These are phyloP conservation scores for Podospora tetraspora DNA, from an alignment of 495 filamentous ascomycete species.

Conservation along the genomic window DNA sequence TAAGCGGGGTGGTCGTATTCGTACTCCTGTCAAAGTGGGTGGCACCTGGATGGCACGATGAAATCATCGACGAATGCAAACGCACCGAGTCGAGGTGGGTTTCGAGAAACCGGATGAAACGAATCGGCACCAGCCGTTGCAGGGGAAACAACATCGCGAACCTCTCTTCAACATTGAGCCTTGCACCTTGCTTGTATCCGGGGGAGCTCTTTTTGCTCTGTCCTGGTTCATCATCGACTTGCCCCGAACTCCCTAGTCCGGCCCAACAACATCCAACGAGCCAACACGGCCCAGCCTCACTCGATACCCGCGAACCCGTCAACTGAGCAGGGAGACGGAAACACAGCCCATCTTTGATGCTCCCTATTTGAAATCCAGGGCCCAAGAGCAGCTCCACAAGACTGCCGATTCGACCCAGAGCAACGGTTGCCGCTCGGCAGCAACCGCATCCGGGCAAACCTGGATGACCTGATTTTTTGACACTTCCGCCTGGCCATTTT, in stretches of 20 bases:
- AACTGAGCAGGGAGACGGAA: background rate
- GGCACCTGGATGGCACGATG: slow-evolving; percentile 13
- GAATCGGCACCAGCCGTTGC: slow-evolving; percentile 9
- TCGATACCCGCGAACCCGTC: background rate
- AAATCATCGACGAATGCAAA: slow-evolving; percentile 20
- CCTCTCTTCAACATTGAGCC: background rate
- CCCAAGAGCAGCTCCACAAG: background rate
- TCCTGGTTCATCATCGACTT: background rate
- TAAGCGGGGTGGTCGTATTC: slow-evolving; percentile 4
- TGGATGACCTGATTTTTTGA: slow-evolving; percentile 26
- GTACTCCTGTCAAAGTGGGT: background rate
- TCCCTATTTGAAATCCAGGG: slow-evolving; percentile 3
- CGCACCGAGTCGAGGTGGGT: background rate
- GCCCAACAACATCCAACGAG: background rate
- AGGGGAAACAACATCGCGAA: slow-evolving; percentile 11
- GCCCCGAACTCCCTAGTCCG: background rate
- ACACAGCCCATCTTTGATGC: background rate
- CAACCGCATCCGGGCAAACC: slow-evolving; percentile 16
- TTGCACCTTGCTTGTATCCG: background rate
- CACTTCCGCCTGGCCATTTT: background rate
- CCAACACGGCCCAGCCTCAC: background rate
- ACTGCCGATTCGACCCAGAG: slow-evolving; percentile 6
- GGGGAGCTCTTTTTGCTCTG: background rate
- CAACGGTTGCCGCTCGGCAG: slow-evolving; percentile 19
- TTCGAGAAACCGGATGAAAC: slow-evolving; percentile 6